Conservation (phyloP, 2,329 filamentous ascomycete genomes). For the Stagonosporopsis rhizophila region DNA sequence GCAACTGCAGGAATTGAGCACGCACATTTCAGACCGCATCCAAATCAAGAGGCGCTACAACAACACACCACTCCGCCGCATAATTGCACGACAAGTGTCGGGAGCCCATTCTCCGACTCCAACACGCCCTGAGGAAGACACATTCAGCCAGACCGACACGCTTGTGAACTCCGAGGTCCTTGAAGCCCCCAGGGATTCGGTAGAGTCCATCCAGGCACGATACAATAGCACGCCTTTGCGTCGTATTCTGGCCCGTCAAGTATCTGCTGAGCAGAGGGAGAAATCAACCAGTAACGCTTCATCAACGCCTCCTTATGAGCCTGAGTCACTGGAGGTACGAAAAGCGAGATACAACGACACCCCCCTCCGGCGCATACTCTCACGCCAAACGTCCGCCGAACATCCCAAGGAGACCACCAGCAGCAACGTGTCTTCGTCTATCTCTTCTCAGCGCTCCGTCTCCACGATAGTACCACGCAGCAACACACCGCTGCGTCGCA, state of each 20-base stretch:
- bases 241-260: conserved; percentile 6
- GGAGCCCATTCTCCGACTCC: no score
- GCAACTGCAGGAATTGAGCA: conserved; percentile 5
- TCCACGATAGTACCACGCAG: not conserved
- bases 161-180: not conserved
- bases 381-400: not conserved
- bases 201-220: not conserved
- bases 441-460: not conserved
- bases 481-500: conserved; percentile 14
- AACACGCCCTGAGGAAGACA: not conserved
- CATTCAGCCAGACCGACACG: conserved; percentile 4
- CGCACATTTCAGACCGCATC: conserved; percentile 2
- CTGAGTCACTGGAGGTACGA: not conserved
- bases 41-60: conserved; percentile 14
- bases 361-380: conserved; percentile 10
- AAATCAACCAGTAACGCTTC: accelerated
- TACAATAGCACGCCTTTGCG: conserved; percentile 10
- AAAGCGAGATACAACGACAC: conserved; percentile 11
- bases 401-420: not conserved
- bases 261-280: not conserved
- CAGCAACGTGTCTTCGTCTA: not conserved
- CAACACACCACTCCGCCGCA: conserved; percentile 14
- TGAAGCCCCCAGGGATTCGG: not conserved
- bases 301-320: not conserved
- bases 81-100: not conserved